phyloP scores from a whole-genome alignment of 345 rosid genomes.

The Brassica carinata region DNA sequence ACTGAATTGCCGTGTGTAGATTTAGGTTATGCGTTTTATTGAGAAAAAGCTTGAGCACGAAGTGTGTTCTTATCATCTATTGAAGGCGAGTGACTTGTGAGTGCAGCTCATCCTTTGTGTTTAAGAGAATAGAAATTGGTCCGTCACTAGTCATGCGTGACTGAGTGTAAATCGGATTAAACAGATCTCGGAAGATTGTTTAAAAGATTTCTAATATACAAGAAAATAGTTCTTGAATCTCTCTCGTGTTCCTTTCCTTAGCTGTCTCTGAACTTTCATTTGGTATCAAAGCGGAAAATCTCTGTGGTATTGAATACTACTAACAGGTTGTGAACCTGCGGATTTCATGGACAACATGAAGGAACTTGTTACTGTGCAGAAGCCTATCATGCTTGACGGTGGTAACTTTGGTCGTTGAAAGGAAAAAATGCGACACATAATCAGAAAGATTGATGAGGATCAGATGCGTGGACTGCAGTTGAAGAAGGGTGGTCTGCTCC shows the following conservation, averaged over 20 bases:
- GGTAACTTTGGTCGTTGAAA: too few species aligned
- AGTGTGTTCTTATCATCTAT: neutral
- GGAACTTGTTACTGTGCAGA: too few species aligned
- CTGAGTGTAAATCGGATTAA: neutral
- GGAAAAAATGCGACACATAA: too few species aligned
- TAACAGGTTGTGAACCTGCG: too few species aligned
- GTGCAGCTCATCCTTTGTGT: neutral
- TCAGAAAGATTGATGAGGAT: too few species aligned
- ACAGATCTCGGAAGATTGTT: neutral
- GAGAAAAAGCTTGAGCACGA: neutral
- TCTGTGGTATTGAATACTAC: too few species aligned
- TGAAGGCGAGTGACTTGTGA: neutral
- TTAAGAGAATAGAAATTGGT: neutral
- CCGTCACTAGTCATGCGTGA: neutral
- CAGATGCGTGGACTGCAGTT: too few species aligned
- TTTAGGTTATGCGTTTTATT: neutral
- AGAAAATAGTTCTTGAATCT: neutral
- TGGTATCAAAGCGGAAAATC: too few species aligned
- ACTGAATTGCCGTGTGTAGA: too few species aligned
- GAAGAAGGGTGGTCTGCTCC: too few species aligned
- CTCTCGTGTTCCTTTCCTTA: neutral
- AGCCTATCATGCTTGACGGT: too few species aligned
- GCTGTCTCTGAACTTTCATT: neutral
- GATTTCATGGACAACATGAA: too few species aligned
- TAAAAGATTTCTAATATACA: neutral